Evolutionary conservation across 2,329 filamentous ascomycete species (phyloP), one percentile per base, ranked within the genome.

Genomic region (Nothopassalora personata): DNA sequence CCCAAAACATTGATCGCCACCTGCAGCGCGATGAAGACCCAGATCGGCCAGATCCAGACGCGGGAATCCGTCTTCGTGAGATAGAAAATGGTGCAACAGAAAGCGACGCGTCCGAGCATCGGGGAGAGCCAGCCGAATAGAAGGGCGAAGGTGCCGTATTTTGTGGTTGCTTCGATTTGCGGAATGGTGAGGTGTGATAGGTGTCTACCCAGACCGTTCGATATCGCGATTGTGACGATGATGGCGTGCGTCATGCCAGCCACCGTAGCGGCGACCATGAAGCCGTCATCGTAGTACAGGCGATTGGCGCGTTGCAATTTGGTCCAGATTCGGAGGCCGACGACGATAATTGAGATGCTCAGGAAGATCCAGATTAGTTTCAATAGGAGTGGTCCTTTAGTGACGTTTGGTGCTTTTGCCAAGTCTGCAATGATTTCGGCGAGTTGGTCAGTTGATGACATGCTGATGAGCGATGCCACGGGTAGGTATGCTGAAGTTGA

Each of bases 1-100:
- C 65, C 66, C 4, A 60, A 30, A 11, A 64, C 39, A 36, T 71
- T 71, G 50, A 72, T 57, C 6, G 65, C 13, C 18, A 67, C 47
- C 30, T 71, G 70, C 5, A 68, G 49, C 3, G 61, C 58, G 9
- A 72, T 67, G 53, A 67, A 66, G 5, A 61, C 49, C 33, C 60
- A 66, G 19, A 71, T 64, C 9, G 68, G 68, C 69, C 69, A 71
- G 30, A 61, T 61, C 51, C 61, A 63, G 13, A 69, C 55, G 1
- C 60, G 58, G 4, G 66, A 58, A 48, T 71, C 67, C 11, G 67
- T 69, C 9, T 60, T 57, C 6, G 65, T 64, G 33, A 72, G 64
- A 51, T 57, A 71, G 9, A 70, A 62, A 5, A 72, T 43, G 9
- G 69, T 71, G 19, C 64, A 64, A 58, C 65, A 67, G 57, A 71